Conservation (phyloP, 345 rosid species). For the Gossypium ekmanianum region DNA sequence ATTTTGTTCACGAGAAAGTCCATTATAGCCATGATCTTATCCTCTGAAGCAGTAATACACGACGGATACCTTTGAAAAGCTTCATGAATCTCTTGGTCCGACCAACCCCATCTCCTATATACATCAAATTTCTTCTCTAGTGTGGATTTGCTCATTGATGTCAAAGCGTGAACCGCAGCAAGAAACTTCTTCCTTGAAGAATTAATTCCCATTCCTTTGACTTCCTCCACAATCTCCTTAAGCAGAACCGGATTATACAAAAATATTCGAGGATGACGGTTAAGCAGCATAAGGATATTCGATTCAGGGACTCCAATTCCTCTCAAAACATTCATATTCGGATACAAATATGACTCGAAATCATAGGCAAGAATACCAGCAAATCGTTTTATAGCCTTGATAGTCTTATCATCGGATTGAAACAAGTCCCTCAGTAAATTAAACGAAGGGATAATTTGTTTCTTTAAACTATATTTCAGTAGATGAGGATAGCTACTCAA, state of each 20-base stretch:
- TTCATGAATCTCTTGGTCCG: conserved; percentile 12
- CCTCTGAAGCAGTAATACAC: conserved; percentile 13
- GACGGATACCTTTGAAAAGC: conserved; percentile 9
- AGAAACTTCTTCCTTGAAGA: conserved; percentile 18
- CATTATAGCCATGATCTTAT: conserved; percentile 18
- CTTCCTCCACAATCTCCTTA: conserved; percentile 17
- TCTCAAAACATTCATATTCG: conserved; percentile 8
- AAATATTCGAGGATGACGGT: background rate
- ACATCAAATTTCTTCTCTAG: conserved; percentile 22
- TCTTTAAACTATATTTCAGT: background rate
- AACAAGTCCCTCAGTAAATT: conserved; percentile 6
- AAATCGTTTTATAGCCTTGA: background rate
- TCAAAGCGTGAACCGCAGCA: background rate
- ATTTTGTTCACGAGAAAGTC: conserved; percentile 23
- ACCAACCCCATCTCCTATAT: conserved; percentile 24
- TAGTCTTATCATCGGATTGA: conserved; percentile 3
- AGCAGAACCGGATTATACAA: background rate
- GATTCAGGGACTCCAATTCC: conserved; percentile 22
- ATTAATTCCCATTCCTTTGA: conserved; percentile 22
- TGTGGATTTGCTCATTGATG: conserved; percentile 15
- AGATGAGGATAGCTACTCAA: background rate
- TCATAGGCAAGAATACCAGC: background rate
- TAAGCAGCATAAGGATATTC: background rate
- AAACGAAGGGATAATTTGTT: conserved; percentile 7
- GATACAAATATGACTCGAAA: background rate